A percentile compares a stretch with the other conserved stretches of the same genome.
These are phyloP conservation scores for Leccinum variicolor DNA, from an alignment of 768 basidiomycete species.

Conservation along the genomic window DNA sequence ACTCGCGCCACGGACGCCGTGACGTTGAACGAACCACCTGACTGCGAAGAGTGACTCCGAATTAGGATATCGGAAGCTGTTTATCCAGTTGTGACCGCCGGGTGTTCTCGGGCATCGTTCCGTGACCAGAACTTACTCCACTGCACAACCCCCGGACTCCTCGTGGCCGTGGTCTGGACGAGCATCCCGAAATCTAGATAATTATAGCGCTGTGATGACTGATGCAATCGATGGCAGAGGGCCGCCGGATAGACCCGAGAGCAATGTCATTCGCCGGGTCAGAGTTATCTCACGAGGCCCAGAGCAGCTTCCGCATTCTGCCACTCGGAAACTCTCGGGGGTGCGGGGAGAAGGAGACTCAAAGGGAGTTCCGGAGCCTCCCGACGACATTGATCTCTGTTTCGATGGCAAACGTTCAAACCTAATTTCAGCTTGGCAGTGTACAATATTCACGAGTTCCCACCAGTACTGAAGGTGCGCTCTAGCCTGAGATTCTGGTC, in stretches of 20 bases:
- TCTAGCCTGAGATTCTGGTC: too few species aligned
- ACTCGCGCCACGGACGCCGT: background rate
- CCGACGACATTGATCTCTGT: too few species aligned
- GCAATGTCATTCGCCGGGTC: background rate
- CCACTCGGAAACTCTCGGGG: conserved; percentile 12
- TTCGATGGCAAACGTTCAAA: too few species aligned
- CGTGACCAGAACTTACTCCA: background rate
- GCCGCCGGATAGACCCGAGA: background rate
- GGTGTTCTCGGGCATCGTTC: conserved; percentile 7
- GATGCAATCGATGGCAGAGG: background rate
- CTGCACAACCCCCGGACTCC: background rate
- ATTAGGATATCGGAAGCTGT: background rate
- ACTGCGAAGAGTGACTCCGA: background rate
- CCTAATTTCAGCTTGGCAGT: too few species aligned
- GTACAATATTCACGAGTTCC: too few species aligned
- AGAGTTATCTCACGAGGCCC: conserved; percentile 5
- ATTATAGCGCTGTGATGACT: conserved; percentile 1
- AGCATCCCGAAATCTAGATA: background rate
- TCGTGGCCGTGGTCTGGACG: background rate
- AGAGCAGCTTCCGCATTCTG: background rate
- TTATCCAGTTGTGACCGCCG: background rate
- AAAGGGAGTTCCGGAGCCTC: background rate
- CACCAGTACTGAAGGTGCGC: too few species aligned
- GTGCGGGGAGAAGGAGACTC: background rate
- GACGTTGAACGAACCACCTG: background rate